Percentiles rank a stretch among this genome's conserved stretches.
Evolutionary conservation across 2,329 filamentous ascomycete species (phyloP).

Genomic region (Thermochaetoides dissita): DNA sequence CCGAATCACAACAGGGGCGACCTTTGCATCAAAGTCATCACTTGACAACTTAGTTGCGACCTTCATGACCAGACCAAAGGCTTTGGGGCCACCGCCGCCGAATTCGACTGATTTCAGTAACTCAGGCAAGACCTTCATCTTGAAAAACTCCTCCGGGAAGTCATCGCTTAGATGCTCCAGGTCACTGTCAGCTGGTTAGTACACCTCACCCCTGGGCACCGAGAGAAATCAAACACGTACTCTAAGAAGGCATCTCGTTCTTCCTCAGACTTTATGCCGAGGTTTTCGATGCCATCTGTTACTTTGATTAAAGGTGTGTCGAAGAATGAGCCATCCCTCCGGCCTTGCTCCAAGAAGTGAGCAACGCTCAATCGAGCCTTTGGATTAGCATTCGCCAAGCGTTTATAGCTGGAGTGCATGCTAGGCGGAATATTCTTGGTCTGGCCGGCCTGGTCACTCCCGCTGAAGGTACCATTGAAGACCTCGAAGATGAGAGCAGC

Average conservation of each 20-base stretch:
- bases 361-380: slow-evolving; percentile 74
- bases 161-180: slow-evolving; percentile 80
- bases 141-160: slow-evolving; percentile 96
- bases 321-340: slow-evolving; percentile 72
- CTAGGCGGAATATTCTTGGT: slow-evolving; percentile 72
- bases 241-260: slow-evolving; percentile 77
- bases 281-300: slow-evolving; percentile 81
- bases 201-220: not conserved
- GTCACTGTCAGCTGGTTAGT: slow-evolving; percentile 37
- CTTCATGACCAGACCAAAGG: slow-evolving; percentile 77
- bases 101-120: slow-evolving; percentile 98
- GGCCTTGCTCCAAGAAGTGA: slow-evolving; percentile 82
- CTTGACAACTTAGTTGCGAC: slow-evolving; percentile 75
- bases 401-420: slow-evolving; percentile 86
- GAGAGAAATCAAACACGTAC: slow-evolving; percentile 23
- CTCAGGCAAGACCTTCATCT: slow-evolving; percentile 89
- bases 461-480: slow-evolving; percentile 73
- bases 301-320: slow-evolving; percentile 84
- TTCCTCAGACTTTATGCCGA: slow-evolving; percentile 72
- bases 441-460: slow-evolving; percentile 67
- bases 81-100: slow-evolving; percentile 85
- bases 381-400: slow-evolving; percentile 75
- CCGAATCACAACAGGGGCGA: slow-evolving; percentile 76
- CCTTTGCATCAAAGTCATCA: slow-evolving; percentile 75
- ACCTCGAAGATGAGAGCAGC: slow-evolving; percentile 77